Evolutionary conservation across 2,329 filamentous ascomycete genomes (phyloP), one percentile per base, ranked within the genome.

Genomic region (Samsoniella hepiali): DNA sequence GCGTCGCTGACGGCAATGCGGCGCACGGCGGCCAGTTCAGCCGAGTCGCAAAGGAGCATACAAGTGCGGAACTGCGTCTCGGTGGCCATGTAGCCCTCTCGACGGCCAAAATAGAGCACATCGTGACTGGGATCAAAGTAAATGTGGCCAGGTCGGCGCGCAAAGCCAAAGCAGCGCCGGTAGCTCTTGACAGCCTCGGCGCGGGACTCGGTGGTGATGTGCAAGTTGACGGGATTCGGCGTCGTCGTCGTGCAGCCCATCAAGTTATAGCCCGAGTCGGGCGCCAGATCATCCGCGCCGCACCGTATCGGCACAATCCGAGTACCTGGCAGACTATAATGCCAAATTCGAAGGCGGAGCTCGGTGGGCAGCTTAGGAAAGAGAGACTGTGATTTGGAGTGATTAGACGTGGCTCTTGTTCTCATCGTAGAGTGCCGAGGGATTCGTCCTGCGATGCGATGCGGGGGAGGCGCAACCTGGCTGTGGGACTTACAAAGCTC

Each of bases 341-440:
- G 72, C 81, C 81, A 83, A 56, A 83, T 80, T 62, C 75, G 78
- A 31, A 82, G 71, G 11, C 81, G 78, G 17, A 83, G 71, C 67
- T 83, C 81, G 13, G 75, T 68, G 1, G 81, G 81, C 1, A 83
- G 78, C 49, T 68, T 70, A 22, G 73, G 65, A 65, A 83, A 83
- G 56, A 72, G 68, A 53, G 71, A 74, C 81, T 83, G 66, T 29
- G 29, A 44, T 47, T 44, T 10, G 29, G 29, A 53, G 27, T 44
- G 10, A 10, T 44, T 13, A 44, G 38, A 11, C n/a, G 5, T 6
- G 15, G 45, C 15, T 31, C 22, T 15, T 15, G 13, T 42, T 60
- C 27, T 44, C 27, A 22, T 54, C 22, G 58, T 7, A 17, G 34
- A 34, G 31, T 15, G 38, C 29, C 7, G 29, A 47, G 8, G 47